Evolutionary conservation across 2,329 filamentous ascomycete species (phyloP).

Genomic region (Microdochium paspali): DNA sequence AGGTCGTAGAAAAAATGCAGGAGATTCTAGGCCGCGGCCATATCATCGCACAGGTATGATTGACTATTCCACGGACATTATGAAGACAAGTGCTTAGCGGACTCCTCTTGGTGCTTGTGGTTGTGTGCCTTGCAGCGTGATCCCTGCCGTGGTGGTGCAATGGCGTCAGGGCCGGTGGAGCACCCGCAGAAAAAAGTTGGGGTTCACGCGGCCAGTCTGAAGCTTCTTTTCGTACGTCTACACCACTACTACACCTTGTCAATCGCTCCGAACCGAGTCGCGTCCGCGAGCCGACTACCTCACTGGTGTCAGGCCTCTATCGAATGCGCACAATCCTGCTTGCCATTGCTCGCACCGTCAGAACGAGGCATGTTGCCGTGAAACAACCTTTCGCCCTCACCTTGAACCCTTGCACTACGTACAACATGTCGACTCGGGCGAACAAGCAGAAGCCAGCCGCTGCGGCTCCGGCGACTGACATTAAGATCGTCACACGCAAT

Average conservation of each 20-base stretch:
- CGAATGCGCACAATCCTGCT: neutral
- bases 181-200: neutral
- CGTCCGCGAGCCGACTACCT: no score
- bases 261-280: neutral
- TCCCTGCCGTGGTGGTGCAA: no score
- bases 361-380: constrained; percentile 2
- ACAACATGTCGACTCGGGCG: constrained; percentile 15
- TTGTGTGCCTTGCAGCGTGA: no score
- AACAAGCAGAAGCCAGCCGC: constrained; percentile 6
- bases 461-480: constrained; percentile 16
- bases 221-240: no score
- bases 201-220: neutral
- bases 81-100: no score
- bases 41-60: no score
- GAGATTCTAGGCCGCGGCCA: no score
- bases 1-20: no score
- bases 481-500: constrained; percentile 25
- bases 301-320: neutral
- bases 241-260: neutral
- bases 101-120: no score
- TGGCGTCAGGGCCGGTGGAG: no score
- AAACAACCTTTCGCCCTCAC: constrained; percentile 5
- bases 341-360: neutral
- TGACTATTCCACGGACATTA: no score
- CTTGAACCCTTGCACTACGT: constrained; percentile 7